Evolutionary conservation across 352 stramenopile genomes (phyloP).

Genomic region (Elongisporangium undulatum): DNA sequence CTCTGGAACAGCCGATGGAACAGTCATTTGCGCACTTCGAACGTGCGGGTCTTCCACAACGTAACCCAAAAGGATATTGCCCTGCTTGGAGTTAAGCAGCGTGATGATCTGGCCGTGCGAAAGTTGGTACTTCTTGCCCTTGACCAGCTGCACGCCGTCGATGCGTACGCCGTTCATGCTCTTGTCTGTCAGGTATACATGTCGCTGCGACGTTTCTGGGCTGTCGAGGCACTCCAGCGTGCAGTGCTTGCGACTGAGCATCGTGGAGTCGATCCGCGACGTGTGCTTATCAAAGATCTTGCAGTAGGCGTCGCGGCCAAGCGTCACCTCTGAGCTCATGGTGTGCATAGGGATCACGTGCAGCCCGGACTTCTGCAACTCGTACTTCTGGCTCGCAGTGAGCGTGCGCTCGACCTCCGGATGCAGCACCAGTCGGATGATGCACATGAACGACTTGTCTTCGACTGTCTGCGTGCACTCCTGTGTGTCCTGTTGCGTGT

Average conservation of each 20-base stretch:
- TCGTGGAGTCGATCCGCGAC: slow-evolving; percentile 53
- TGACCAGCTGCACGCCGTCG: slow-evolving; percentile 45
- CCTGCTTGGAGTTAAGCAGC: slow-evolving; percentile 53
- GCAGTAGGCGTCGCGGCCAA: slow-evolving; percentile 48
- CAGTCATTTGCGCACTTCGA: slow-evolving; percentile 24
- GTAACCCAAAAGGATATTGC: slow-evolving; percentile 64
- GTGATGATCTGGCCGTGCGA: slow-evolving; percentile 66
- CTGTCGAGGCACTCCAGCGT: slow-evolving; percentile 51
- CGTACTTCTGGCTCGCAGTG: slow-evolving; percentile 51
- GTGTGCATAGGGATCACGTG: slow-evolving; percentile 69
- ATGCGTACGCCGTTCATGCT: slow-evolving; percentile 73
- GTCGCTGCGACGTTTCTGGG: slow-evolving; percentile 27
- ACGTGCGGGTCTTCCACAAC: slow-evolving; percentile 76
- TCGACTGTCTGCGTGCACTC: slow-evolving; percentile 69
- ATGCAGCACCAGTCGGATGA: slow-evolving; percentile 62
- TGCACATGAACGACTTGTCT: slow-evolving; percentile 47
- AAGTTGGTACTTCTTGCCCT: slow-evolving; percentile 42
- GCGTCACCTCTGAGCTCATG: slow-evolving; percentile 30
- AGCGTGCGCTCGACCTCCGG: slow-evolving; percentile 58
- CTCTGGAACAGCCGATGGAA: slow-evolving; percentile 10
- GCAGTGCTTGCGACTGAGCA: slow-evolving; percentile 64
- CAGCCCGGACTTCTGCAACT: slow-evolving; percentile 39
- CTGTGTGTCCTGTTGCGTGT: slow-evolving; percentile 46
- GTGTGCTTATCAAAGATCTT: slow-evolving; percentile 57
- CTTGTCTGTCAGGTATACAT: slow-evolving; percentile 64